Conservation (phyloP, 148 eudicot species). For the Mesembryanthemum crystallinum region DNA sequence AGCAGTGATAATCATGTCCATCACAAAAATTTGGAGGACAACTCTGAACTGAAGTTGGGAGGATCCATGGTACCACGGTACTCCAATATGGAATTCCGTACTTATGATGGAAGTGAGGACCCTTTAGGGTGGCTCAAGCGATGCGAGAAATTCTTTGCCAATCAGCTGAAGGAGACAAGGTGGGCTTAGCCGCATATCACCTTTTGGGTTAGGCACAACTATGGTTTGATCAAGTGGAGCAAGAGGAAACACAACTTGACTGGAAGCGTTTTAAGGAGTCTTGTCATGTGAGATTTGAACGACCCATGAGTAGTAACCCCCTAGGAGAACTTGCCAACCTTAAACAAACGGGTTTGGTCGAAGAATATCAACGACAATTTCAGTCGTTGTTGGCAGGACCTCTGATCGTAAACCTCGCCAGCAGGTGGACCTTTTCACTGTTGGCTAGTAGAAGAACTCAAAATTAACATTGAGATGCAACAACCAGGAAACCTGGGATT, state of each 20-base stretch:
- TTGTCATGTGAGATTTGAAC: not conserved
- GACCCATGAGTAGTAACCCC: not conserved
- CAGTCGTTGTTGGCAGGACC: not conserved
- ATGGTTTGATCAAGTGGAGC: not conserved
- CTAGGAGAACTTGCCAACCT: conserved; percentile 2
- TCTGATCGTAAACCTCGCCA: not conserved
- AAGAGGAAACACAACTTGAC: not conserved
- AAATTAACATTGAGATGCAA: not conserved
- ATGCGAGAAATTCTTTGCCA: not conserved
- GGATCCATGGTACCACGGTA: not conserved
- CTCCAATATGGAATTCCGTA: conserved; percentile 5
- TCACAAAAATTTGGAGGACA: too few species aligned
- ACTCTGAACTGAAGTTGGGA: not conserved
- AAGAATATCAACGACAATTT: not conserved
- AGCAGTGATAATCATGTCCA: too few species aligned
- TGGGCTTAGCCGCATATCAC: not conserved
- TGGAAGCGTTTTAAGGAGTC: not conserved
- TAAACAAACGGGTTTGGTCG: not conserved
- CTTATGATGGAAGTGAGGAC: not conserved
- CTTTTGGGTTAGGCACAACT: conserved; percentile 6
- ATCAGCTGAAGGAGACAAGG: not conserved
- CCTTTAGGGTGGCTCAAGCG: conserved; percentile 10
- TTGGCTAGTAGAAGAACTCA: not conserved
- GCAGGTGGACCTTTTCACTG: not conserved
- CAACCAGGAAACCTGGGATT: not conserved